Evolutionary conservation across 140 eudicot species (phyloP).

Genomic region (Cichorium intybus): DNA sequence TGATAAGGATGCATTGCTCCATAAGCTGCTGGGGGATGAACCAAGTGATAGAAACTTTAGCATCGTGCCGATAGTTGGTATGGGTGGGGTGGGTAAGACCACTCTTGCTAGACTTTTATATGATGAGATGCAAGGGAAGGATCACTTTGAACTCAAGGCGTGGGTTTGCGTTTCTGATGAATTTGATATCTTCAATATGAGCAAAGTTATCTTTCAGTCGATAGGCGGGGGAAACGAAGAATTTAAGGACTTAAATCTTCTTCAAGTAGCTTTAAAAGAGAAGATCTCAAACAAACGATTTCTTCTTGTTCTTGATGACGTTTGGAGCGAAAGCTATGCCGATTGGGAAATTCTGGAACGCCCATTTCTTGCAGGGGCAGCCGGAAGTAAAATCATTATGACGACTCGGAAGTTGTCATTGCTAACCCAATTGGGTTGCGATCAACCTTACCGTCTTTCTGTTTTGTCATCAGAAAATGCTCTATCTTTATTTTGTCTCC

Average conservation of each 20-base stretch:
- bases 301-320: conserved; percentile 50
- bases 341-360: conserved; percentile 31
- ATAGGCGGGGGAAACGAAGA: conserved; percentile 9
- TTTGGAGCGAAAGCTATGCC: conserved; percentile 24
- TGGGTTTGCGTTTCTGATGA: conserved; percentile 51
- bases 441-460: not conserved
- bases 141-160: conserved; percentile 17
- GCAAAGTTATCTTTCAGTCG: conserved; percentile 30
- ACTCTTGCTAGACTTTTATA: no score
- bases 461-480: conserved; percentile 26
- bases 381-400: conserved; percentile 42
- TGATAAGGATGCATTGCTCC: conserved; percentile 25
- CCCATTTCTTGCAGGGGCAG: conserved; percentile 24
- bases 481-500: conserved; percentile 31
- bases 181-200: conserved; percentile 29
- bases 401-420: conserved; percentile 41
- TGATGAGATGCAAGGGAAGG: not conserved
- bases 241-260: conserved; percentile 16
- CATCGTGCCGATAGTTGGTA: no score
- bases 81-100: no score
- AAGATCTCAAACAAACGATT: conserved; percentile 21
- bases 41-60: no score
- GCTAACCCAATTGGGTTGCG: conserved; percentile 24
- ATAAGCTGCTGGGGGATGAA: conserved; percentile 6
- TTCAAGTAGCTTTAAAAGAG: conserved; percentile 5